phyloP scores from a whole-genome alignment of 2,329 filamentous ascomycete species.

The Colletotrichum limetticola region DNA sequence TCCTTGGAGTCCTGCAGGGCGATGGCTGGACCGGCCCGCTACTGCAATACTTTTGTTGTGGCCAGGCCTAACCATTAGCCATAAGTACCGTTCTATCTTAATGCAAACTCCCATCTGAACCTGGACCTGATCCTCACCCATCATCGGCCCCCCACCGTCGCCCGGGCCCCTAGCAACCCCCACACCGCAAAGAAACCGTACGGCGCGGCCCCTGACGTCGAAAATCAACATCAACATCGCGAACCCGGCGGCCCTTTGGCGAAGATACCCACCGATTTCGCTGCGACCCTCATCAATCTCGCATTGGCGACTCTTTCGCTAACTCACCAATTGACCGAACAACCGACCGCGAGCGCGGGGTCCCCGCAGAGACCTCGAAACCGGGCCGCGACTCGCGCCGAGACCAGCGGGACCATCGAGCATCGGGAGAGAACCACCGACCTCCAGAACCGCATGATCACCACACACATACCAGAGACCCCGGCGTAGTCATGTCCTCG shows the following conservation, averaged over 20 bases:
- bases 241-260: neutral
- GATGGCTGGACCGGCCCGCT: neutral
- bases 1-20: neutral
- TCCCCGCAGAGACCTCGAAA: neutral
- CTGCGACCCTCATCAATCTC: neutral
- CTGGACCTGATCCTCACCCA: neutral
- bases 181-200: conserved; percentile 12
- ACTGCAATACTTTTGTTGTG: neutral
- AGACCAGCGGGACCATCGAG: neutral
- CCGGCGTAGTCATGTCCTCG: conserved; percentile 50
- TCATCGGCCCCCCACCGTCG: neutral
- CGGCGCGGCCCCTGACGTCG: conserved; percentile 11
- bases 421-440: neutral
- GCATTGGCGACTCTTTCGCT: neutral
- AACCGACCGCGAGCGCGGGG: neutral
- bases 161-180: conserved; percentile 22
- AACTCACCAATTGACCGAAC: neutral
- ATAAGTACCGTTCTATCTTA: neutral
- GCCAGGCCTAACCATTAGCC: accelerated
- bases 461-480: neutral
- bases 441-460: neutral
- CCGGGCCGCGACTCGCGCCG: neutral
- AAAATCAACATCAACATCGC: conserved; percentile 27
- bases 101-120: neutral
- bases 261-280: neutral